Conservation (phyloP, 805 yeast species). For the Yarrowia sp. region DNA sequence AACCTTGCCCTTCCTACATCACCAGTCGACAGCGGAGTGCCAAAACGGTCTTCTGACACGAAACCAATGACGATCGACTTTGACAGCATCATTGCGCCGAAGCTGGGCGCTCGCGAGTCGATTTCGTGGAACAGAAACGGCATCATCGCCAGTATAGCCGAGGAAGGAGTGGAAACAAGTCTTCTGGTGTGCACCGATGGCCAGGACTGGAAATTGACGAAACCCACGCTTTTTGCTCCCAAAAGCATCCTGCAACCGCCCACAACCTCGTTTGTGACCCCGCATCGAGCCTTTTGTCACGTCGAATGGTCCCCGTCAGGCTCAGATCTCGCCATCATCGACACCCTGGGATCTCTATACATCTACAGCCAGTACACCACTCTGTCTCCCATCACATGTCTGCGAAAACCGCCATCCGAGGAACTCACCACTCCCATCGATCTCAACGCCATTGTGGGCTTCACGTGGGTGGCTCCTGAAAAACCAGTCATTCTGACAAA, state of each 20-base stretch:
- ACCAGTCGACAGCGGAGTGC: background rate
- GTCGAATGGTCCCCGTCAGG: constrained; percentile 74
- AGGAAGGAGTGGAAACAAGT: constrained; percentile 59
- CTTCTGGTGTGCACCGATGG: constrained; percentile 80
- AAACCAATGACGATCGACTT: constrained; percentile 35
- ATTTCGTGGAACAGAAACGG: constrained; percentile 80
- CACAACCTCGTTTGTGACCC: constrained; percentile 43
- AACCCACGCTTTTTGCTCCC: constrained; percentile 54
- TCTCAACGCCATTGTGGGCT: constrained; percentile 54
- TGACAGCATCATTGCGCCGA: constrained; percentile 30
- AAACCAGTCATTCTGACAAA: constrained; percentile 66
- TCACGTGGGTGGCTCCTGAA: constrained; percentile 78
- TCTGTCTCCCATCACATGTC: constrained; percentile 34
- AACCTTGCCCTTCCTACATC: constrained; percentile 9
- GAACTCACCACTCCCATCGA: constrained; percentile 42
- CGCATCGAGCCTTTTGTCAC: constrained; percentile 51
- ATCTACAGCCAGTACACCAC: constrained; percentile 50
- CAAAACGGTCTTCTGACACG: no score
- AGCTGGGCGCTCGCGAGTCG: constrained; percentile 35
- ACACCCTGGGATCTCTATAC: constrained; percentile 70
- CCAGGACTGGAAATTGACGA: constrained; percentile 75
- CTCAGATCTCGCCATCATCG: constrained; percentile 81
- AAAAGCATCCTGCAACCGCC: constrained; percentile 42
- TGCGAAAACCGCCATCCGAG: constrained; percentile 37
- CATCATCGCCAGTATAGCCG: constrained; percentile 72